These are phyloP conservation scores for Mikania micrantha DNA, from an alignment of 129 eudicot species.

Conservation along the genomic window DNA sequence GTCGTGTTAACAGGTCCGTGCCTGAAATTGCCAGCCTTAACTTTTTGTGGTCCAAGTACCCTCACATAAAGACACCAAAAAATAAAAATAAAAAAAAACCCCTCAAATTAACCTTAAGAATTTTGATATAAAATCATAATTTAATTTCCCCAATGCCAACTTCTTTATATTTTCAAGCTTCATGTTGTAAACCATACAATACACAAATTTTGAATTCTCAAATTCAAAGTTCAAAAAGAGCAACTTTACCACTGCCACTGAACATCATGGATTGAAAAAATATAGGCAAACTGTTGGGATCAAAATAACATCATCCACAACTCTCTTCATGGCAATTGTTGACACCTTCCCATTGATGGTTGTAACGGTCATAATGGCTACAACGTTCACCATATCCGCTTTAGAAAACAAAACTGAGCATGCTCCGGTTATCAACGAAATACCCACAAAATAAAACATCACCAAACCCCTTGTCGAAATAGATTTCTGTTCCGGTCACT, in stretches of 20 bases:
- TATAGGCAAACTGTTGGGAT: conserved; percentile 53
- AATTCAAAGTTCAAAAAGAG: not conserved
- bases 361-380: conserved; percentile 51
- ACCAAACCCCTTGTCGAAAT: conserved; percentile 30
- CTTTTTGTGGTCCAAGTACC: too few species aligned
- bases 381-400: conserved; percentile 47
- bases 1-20: too few species aligned
- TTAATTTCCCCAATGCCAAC: too few species aligned
- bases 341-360: conserved; percentile 56
- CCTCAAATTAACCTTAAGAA: too few species aligned
- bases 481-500: too few species aligned
- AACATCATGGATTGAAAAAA: conserved; percentile 52
- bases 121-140: too few species aligned
- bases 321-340: conserved; percentile 71
- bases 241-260: conserved; percentile 73
- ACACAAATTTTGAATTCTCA: not conserved
- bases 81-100: too few species aligned
- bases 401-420: conserved; percentile 10
- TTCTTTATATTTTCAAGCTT: too few species aligned
- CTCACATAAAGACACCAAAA: too few species aligned
- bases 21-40: too few species aligned
- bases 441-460: conserved; percentile 12
- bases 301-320: conserved; percentile 73
- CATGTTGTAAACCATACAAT: too few species aligned
- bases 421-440: conserved; percentile 1